Conservation (phyloP, 257 asterid genomes). For the Jacaranda copaia region DNA sequence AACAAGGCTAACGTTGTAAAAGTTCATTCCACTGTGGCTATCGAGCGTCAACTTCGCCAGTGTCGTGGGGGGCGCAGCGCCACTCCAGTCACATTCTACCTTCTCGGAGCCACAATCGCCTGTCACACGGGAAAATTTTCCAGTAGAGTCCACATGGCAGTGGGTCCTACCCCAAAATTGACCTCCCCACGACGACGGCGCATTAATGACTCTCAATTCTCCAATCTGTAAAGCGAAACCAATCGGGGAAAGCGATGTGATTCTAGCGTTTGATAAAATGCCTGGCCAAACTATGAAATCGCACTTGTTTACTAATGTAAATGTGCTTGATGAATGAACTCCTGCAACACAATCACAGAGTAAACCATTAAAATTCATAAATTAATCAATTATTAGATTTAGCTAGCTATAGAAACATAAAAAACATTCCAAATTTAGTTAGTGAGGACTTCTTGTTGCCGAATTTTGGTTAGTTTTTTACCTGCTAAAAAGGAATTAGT, state of each 20-base stretch:
- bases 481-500: slow-evolving; percentile 57
- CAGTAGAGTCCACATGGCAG: slow-evolving; percentile 72
- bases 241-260: slow-evolving; percentile 65
- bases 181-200: slow-evolving; percentile 91
- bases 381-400: background rate
- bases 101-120: slow-evolving; percentile 95
- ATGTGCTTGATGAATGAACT: slow-evolving; percentile 63
- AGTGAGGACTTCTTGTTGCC: background rate
- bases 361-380: background rate
- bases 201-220: slow-evolving; percentile 58
- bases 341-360: slow-evolving; percentile 43
- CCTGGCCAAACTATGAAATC: slow-evolving; percentile 88
- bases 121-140: slow-evolving; percentile 75
- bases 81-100: slow-evolving; percentile 71
- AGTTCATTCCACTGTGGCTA: slow-evolving; percentile 76
- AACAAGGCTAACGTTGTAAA: slow-evolving; percentile 89
- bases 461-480: slow-evolving; percentile 13
- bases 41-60: slow-evolving; percentile 89
- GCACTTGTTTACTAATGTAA: slow-evolving; percentile 80
- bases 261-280: slow-evolving; percentile 80
- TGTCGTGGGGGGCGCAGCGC: slow-evolving; percentile 82
- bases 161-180: slow-evolving; percentile 88
- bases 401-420: background rate
- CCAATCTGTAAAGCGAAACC: slow-evolving; percentile 74
- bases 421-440: background rate